Evolutionary conservation across 1,284 basidiomycete genomes (phyloP), one percentile per base, ranked within the genome.

Genomic region (Farysia itapuensis): DNA sequence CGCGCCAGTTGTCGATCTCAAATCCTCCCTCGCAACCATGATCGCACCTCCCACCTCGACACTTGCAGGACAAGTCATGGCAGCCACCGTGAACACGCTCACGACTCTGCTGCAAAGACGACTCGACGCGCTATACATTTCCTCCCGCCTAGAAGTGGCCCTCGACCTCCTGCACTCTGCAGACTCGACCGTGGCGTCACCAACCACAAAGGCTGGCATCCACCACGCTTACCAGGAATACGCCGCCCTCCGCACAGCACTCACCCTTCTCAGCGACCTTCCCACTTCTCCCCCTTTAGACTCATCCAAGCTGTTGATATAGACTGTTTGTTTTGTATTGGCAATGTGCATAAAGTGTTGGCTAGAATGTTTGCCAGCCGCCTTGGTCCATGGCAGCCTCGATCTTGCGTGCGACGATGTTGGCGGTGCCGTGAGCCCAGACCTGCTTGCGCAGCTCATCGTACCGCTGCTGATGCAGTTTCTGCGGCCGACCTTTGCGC

Each of bases 361-460:
- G 25, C 25, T 33, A 94, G 39, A 95, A 79, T 37, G 88, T 88
- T 69, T 89, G 88, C 93, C 93, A 96, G 11, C 91, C 91, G 19
- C 92, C 91, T 33, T 83, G 86, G 74, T 96, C 92, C n/a, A 90
- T 65, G 6, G 57, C 50, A 0, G 63, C 44, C 31, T 98, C 95
- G 45, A 96, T 78, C 76, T 89, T 89, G 37, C 94, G 82, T 3
- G 93, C 90, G 13, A 96, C 87, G 26, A 90, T 81, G 9, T 90
- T 94, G 7, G 94, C 90, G 40, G 97, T 87, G 2, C 86, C 85
- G 59, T 97, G 93, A 42, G 83, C 84, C 29, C 97, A 81, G 90
- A 94, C 96, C 1, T 84, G 84, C 78, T 88, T 89, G 21, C 92
- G 83, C 35, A 95, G 82, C 50, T 97, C 94, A 72, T 97, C 94